Base-by-base conservation (phyloP, 2,329 filamentous ascomycete genomes). In the Anisogramma anomala region DNA sequence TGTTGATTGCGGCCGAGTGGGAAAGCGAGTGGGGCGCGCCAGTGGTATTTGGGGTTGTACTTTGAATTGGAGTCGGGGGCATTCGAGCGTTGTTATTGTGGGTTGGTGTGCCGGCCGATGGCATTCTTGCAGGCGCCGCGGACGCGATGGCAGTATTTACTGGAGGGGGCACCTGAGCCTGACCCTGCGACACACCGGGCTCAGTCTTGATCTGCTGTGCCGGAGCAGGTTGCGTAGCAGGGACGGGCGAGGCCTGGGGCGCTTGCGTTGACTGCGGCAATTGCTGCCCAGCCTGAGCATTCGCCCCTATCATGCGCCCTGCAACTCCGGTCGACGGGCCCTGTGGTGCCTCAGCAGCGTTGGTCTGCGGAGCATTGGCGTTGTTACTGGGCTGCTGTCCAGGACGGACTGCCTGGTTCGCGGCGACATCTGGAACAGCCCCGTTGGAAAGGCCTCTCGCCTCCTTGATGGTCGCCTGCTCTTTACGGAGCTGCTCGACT, bases 1-100 rank as follows among this genome's bases (percentile, higher is more conserved):
- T 57, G 39, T 58, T 65, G 48, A 72, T 62, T n/a, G 67, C 69
- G 32, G 63, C 68, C 13, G 67, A 66, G 51, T 72, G 68, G 20
- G 62, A 68, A 22, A 71, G 59, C 3, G 69, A 60, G 13, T 62
- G 60, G 2, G 65, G 61, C 8, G 56, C 58, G 6, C 60, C 58
- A 33, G 60, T 62, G 32, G 58, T 58, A 7, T n/a, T n/a, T n/a
- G 64, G 58, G 1, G 61, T 62, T 3, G 62, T 61, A 1, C 59
- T 55, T 43, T 74, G 71, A 15, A 32, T 32, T 2, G 71, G 67
- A 8, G 71, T 72, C 42, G 65, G 61, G 14, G 30, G 30, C 30
- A 32, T 18, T 14, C 30, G 30, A 32, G 14, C 15, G 30, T 14
- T 32, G 14, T 59, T 32, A 14, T 59, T 58, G 41, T 72, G 69